phyloP scores from a whole-genome alignment of 441 rosid genomes.

The Erysimum cheiri region DNA sequence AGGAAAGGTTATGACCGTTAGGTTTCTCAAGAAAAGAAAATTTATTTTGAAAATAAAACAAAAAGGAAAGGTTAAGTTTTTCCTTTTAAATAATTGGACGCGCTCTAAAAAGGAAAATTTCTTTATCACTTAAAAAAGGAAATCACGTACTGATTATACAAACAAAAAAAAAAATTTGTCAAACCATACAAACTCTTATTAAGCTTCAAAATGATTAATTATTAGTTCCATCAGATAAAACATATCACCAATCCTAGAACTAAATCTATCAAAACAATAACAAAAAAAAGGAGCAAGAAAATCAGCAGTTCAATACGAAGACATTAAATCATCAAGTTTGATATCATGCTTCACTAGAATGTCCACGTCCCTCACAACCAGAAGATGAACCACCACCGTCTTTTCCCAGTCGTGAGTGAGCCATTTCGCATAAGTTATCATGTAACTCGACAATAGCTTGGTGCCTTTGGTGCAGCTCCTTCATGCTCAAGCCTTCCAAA shows the following conservation, averaged over 20 bases:
- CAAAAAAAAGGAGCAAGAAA: neutral
- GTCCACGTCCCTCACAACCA: neutral
- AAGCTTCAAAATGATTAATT: too few species aligned
- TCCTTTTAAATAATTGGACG: too few species aligned
- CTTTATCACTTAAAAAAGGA: too few species aligned
- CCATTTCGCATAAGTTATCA: conserved; percentile 7
- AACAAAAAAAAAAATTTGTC: too few species aligned
- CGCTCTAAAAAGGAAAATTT: too few species aligned
- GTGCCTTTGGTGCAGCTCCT: neutral
- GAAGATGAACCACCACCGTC: conserved; percentile 17
- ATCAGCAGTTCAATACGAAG: neutral
- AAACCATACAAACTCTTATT: too few species aligned
- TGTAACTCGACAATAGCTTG: neutral
- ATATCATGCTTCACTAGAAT: neutral
- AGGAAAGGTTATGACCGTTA: too few species aligned
- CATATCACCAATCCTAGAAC: neutral
- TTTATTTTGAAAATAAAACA: too few species aligned
- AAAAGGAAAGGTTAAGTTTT: too few species aligned
- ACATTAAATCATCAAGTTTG: neutral
- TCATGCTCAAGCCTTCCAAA: conserved; percentile 27
- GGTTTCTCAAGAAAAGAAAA: too few species aligned
- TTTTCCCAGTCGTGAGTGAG: neutral
- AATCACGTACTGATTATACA: too few species aligned
- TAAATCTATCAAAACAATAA: neutral
- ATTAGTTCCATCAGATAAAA: neutral